A percentile compares a stretch with the other conserved stretches of the same genome.
Evolutionary conservation across 176 grass and related monocot genomes (phyloP).

Genomic region (Poa pratensis): DNA sequence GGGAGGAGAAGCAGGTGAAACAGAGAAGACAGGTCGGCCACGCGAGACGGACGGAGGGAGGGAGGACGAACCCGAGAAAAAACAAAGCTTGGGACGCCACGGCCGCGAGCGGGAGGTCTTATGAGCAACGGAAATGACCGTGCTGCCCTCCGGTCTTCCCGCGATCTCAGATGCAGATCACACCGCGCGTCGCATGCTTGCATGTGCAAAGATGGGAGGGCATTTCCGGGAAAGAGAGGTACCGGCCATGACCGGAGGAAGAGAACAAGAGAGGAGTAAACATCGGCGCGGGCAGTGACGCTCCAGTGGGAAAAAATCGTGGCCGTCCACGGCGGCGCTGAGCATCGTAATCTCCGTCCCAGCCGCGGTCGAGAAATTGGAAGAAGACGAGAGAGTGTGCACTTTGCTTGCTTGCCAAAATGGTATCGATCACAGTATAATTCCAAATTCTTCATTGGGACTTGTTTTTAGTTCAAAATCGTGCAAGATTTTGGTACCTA

Average conservation of each 20-base stretch:
- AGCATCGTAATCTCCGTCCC: constrained; percentile 50
- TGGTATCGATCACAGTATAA: background rate
- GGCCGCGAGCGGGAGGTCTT: constrained; percentile 17
- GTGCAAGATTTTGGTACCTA: background rate
- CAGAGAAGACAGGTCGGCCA: constrained; percentile 17
- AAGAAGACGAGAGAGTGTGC: background rate
- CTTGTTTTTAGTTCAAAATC: background rate
- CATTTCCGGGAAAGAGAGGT: constrained; percentile 12
- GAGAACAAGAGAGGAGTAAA: background rate
- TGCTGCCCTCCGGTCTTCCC: background rate
- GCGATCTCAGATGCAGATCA: background rate
- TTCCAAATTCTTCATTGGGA: background rate
- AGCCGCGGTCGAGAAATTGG: background rate
- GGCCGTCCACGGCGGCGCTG: background rate
- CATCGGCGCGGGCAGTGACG: background rate
- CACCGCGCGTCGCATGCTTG: background rate
- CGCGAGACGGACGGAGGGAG: background rate
- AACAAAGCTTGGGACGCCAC: constrained; percentile 27
- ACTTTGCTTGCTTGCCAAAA: background rate
- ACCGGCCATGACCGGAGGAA: background rate
- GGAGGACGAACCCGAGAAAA: constrained; percentile 16
- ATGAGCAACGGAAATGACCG: constrained; percentile 11
- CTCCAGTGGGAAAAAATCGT: background rate
- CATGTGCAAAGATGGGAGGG: background rate
- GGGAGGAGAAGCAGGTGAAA: background rate